phyloP scores from a whole-genome alignment of 495 filamentous ascomycete species.

The Xylaria venustula region DNA sequence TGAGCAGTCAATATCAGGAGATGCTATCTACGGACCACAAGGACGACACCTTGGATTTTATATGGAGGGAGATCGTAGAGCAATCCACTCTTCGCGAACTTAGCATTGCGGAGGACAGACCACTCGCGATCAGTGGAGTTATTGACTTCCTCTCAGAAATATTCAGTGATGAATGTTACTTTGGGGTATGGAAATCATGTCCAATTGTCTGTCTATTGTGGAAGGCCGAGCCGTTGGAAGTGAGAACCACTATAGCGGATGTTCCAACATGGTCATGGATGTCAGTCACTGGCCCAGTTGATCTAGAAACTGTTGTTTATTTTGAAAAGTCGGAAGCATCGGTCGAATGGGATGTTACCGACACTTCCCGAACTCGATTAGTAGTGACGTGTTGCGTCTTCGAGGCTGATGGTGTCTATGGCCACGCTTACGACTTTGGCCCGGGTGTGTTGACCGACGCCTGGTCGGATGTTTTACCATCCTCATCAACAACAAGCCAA shows the following conservation, averaged over 20 bases:
- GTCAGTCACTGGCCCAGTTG: slow-evolving; percentile 13
- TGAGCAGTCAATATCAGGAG: neutral
- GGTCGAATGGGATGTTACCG: slow-evolving; percentile 5
- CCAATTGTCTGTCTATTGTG: slow-evolving; percentile 10
- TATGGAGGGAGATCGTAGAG: slow-evolving; percentile 18
- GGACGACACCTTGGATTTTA: slow-evolving; percentile 9
- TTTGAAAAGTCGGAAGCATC: slow-evolving; percentile 12
- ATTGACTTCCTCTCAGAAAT: slow-evolving; percentile 13
- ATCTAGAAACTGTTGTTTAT: slow-evolving; percentile 16
- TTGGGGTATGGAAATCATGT: slow-evolving; percentile 15
- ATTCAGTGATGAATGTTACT: slow-evolving; percentile 13
- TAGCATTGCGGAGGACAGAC: slow-evolving; percentile 11
- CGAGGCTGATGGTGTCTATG: slow-evolving; percentile 3
- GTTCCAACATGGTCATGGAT: slow-evolving; percentile 20
- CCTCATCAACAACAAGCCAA: slow-evolving; percentile 4
- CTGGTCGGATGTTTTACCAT: slow-evolving; percentile 12
- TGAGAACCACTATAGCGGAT: neutral
- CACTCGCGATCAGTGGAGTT: slow-evolving; percentile 12
- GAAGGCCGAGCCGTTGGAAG: slow-evolving; percentile 1
- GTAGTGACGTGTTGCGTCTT: slow-evolving; percentile 8
- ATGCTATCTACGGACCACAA: neutral
- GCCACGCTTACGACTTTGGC: neutral
- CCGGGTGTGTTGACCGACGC: slow-evolving; percentile 1
- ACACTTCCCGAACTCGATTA: slow-evolving; percentile 1
- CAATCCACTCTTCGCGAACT: slow-evolving; percentile 18